Conservation (phyloP, 352 stramenopile species). For the Phytophthora pisi region DNA sequence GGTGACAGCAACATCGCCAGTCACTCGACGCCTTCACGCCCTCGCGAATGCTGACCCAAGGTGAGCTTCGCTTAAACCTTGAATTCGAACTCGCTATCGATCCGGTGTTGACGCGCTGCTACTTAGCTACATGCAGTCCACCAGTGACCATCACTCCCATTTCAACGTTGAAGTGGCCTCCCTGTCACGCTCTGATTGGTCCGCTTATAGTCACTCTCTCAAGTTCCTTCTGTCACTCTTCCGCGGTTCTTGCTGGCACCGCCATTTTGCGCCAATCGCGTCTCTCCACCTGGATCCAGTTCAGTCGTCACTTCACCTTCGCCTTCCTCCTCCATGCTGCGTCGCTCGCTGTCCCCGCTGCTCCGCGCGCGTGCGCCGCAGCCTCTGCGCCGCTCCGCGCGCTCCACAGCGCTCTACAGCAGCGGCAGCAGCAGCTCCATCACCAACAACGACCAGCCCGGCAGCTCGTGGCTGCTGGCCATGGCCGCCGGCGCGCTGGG, state of each 20-base stretch:
- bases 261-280: slow-evolving; percentile 28
- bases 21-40: no score
- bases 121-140: no score
- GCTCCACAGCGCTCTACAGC: slow-evolving; percentile 9
- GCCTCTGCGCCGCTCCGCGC: not conserved
- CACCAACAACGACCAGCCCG: slow-evolving; percentile 8
- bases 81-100: no score
- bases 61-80: no score
- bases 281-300: slow-evolving; percentile 26
- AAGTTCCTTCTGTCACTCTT: not conserved
- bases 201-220: slow-evolving; percentile 1
- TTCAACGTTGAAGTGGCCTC: no score
- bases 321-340: slow-evolving; percentile 22
- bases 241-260: no score
- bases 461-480: slow-evolving; percentile 22
- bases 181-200: slow-evolving; percentile 9
- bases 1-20: no score
- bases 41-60: no score
- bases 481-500: slow-evolving; percentile 25
- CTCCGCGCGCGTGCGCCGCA: slow-evolving; percentile 7
- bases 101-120: no score
- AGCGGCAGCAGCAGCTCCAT: not conserved
- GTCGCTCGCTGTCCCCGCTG: slow-evolving; percentile 20
- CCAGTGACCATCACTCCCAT: no score
- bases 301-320: slow-evolving; percentile 4